Percentiles rank a stretch among this genome's conserved stretches.
phyloP scores from a whole-genome alignment of 2,329 filamentous ascomycete species.

The Penicillium sp. region DNA sequence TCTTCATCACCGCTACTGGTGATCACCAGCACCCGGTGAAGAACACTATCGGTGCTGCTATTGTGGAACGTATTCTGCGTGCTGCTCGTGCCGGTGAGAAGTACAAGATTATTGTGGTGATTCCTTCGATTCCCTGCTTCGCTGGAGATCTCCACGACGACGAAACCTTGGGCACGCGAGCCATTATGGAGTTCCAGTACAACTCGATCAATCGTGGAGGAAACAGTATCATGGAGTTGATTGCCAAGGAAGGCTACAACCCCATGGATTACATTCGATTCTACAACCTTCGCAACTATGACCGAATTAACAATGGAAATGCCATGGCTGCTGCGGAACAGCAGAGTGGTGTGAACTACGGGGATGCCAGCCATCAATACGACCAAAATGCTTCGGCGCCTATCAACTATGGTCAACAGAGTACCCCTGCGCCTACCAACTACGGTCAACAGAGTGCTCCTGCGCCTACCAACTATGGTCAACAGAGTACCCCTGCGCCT shows the following conservation, averaged over 20 bases:
- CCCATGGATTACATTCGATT: constrained; percentile 83
- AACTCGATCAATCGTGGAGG: constrained; percentile 92
- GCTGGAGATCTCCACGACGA: constrained; percentile 85
- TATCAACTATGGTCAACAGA: constrained; percentile 42
- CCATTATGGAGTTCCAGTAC: constrained; percentile 99
- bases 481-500: constrained; percentile 34
- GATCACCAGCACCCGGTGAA: constrained; percentile 80
- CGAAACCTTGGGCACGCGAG: constrained; percentile 79
- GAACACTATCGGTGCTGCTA: constrained; percentile 87
- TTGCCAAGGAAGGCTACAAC: constrained; percentile 73
- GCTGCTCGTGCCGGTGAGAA: constrained; percentile 81
- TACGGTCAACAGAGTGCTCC: constrained; percentile 49
- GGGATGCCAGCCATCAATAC: constrained; percentile 45
- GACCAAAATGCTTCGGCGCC: constrained; percentile 48
- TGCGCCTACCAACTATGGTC: constrained; percentile 37
- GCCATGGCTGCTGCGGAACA: constrained; percentile 40
- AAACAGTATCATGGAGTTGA: constrained; percentile 82
- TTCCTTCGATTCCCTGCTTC: constrained; percentile 90
- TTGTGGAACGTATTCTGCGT: constrained; percentile 83
- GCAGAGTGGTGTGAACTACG: constrained; percentile 46
- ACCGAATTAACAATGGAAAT: constrained; percentile 68
- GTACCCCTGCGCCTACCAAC: constrained; percentile 12
- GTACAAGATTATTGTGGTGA: constrained; percentile 85
- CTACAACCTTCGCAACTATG: constrained; percentile 92
- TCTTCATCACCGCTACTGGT: constrained; percentile 94